Percentiles rank a stretch among this genome's conserved stretches.
phyloP scores from a whole-genome alignment of 1,139 yeast genomes.

The Taphrina confusa region DNA sequence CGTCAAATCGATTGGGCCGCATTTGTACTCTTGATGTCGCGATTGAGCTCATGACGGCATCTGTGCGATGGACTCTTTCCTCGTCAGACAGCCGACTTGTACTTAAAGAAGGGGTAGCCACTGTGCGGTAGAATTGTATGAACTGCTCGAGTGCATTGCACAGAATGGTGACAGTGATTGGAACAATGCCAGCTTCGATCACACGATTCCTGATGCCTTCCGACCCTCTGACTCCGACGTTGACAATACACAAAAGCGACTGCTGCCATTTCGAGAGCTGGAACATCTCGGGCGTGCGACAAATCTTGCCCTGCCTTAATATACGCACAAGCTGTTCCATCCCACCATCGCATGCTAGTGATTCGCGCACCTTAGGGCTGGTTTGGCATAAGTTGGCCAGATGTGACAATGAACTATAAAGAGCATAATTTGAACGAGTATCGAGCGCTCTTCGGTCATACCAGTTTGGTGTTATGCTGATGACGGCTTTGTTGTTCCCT shows the following conservation, averaged over 20 bases:
- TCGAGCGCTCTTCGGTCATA: constrained; percentile 93
- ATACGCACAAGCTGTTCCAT: constrained; percentile 83
- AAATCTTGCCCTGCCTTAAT: constrained; percentile 57
- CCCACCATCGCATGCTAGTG: constrained; percentile 87
- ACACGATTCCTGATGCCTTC: constrained; percentile 81
- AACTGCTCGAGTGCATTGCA: constrained; percentile 49
- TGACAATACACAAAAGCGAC: constrained; percentile 86
- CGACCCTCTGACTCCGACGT: constrained; percentile 90
- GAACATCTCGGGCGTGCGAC: constrained; percentile 50
- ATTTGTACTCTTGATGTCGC: neutral
- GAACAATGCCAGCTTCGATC: constrained; percentile 87
- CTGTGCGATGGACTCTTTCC: neutral
- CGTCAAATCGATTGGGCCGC: too few relatives aligned
- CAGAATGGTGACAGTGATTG: constrained; percentile 84
- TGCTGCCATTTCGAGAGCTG: constrained; percentile 72
- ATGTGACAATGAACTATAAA: constrained; percentile 88
- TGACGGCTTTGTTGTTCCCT: constrained; percentile 80
- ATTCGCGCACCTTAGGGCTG: constrained; percentile 85
- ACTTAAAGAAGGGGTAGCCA: neutral
- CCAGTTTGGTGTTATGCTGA: constrained; percentile 80
- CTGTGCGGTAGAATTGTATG: neutral
- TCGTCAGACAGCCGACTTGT: neutral
- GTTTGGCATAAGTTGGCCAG: constrained; percentile 83
- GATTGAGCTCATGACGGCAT: neutral
- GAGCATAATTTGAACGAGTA: constrained; percentile 83